Evolutionary conservation across 2,329 filamentous ascomycete species (phyloP), one percentile per base, ranked within the genome.

Genomic region (Aureobasidium mangrovei): DNA sequence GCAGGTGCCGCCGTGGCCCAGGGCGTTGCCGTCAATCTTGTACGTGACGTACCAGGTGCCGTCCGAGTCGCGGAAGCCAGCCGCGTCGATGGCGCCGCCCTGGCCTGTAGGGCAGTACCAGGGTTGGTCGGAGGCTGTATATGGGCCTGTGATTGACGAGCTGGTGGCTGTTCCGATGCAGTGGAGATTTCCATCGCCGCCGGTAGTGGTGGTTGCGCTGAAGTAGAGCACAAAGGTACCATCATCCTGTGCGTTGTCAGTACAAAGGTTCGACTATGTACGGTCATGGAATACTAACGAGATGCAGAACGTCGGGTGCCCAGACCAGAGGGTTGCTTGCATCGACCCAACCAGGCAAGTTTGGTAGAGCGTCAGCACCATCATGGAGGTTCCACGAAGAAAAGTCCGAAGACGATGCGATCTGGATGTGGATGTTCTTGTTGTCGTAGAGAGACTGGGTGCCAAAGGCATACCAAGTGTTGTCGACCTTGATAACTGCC

Each of bases 401-500:
- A 57, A 70, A 69, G 59, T 70, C 64, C n/a, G 46, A 44, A 2
- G 68, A 70, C 1, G 59, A 61, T 10, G 68, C 69, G 6, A 70
- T 45, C 53, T 70, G 69, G 12, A 70, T 61, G 41, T 69, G 63
- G 60, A 61, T 61, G 38, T 52, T 52, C 39, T 57, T 60, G 10
- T 59, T 54, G 29, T 56, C 57, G 27, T 55, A 59, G 12, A 57
- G 57, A 27, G 63, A 64, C 48, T 54, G 52, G 2, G 68, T 68
- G 29, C 58, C 68, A 48, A 68, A 70, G 6, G 67, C 66, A 48
- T 66, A 69, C 67, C 67, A 70, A 1, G 61, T 65, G 5, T 72
- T 75, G 27, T 62, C 57, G 28, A 62, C 60, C 31, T 62, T 60
- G 48, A 70, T 61, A 35, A 70, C 60, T 3, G 63, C 57, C 7